These are phyloP conservation scores for Lomentospora prolificans DNA, from an alignment of 2,329 filamentous ascomycete genomes.

Conservation along the genomic window DNA sequence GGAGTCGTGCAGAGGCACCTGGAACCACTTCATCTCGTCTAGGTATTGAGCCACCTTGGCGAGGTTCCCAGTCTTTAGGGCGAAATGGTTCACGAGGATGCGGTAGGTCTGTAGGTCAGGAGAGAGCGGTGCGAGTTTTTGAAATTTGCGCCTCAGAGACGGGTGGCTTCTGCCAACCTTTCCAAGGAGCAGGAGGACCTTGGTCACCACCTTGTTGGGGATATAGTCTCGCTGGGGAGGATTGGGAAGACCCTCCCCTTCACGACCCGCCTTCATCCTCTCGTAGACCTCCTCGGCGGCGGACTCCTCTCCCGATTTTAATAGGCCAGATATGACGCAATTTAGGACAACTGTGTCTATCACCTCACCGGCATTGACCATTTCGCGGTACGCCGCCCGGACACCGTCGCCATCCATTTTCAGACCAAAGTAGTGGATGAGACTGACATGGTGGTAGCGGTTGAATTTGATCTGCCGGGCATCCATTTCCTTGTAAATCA, in stretches of 20 bases:
- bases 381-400: constrained; percentile 66
- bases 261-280: constrained; percentile 65
- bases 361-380: constrained; percentile 78
- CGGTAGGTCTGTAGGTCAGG: constrained; percentile 74
- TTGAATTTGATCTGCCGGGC: constrained; percentile 57
- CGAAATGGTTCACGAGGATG: constrained; percentile 68
- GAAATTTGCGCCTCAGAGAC: constrained; percentile 41
- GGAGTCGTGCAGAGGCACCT: constrained; percentile 60
- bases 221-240: constrained; percentile 33
- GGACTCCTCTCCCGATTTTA: constrained; percentile 64
- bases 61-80: constrained; percentile 59
- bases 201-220: constrained; percentile 39
- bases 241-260: constrained; percentile 24
- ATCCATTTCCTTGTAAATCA: constrained; percentile 74
- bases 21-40: constrained; percentile 66
- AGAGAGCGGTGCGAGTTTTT: constrained; percentile 54
- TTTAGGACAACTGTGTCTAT: constrained; percentile 84
- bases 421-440: constrained; percentile 78
- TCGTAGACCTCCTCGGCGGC: constrained; percentile 74
- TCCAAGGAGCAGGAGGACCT: constrained; percentile 48
- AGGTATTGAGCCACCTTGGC: constrained; percentile 61
- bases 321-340: constrained; percentile 69
- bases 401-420: constrained; percentile 64
- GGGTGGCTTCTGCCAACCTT: constrained; percentile 44
- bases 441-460: constrained; percentile 69